Base-by-base conservation (phyloP, 2,329 filamentous ascomycete genomes). In the Cytospora piceae region DNA sequence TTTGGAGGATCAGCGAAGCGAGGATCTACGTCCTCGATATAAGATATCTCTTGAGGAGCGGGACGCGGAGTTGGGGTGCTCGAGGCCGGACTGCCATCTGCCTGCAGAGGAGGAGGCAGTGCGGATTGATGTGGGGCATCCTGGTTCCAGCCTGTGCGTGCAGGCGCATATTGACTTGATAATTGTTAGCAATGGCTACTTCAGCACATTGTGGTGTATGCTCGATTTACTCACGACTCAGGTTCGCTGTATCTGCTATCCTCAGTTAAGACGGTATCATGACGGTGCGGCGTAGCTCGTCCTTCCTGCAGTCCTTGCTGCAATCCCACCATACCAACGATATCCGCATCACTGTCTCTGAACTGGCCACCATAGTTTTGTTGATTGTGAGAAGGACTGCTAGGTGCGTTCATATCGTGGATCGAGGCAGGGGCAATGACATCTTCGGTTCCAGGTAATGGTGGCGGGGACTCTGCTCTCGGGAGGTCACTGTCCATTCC, bases 11-110 rank as follows among this genome's bases (percentile, higher is more conserved):
- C 84, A 39, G 88, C 90, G 73, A 97, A 98, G 64, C 89, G 91
- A 54, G 94, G 93, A 70, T 97, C 93, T 15, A 97, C 87, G 75
- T 98, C 94, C 82, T 98, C 95, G 74, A 68, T 56, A 37, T 68
- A 68, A 27, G 63, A 61, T 42, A 53, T 60, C 52, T 68, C 66
- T 61, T 63, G 70, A 27, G 73, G 74, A 51, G 72, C 72, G 20
- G 77, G 72, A 20, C 77, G 75, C 37, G 78, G 76, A 51, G 74
- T 75, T 54, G 74, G 75, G 60, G 72, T 73, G 55, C 70, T 74
- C 52, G 77, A 72, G 49, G 39, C 51, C 37, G 78, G 72, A 66
- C 82, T 79, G 63, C 77, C 75, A 46, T 72, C 57, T 37, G 61
- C 54, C 14, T 49, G 61, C 39, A 68, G 34, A 22, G 63, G 63